Conservation (phyloP, 805 yeast species). For the Saccharomycopsis guyanensis region DNA sequence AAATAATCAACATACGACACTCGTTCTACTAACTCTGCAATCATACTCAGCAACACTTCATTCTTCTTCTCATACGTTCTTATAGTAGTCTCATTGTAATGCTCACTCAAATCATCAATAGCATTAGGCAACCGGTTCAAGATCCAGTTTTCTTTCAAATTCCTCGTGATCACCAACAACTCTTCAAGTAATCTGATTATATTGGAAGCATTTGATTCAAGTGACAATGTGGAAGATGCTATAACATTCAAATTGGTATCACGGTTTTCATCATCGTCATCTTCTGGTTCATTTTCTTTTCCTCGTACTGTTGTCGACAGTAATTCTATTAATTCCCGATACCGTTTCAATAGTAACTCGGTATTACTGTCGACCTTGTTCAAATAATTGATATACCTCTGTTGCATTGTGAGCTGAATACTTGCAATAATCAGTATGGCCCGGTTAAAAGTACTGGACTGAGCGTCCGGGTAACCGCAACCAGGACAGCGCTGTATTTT, state of each 20-base stretch:
- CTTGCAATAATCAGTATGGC: too few species aligned
- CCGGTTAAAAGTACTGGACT: too few species aligned
- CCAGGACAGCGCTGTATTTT: too few species aligned
- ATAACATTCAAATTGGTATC: constrained; percentile 13
- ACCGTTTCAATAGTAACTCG: constrained; percentile 17
- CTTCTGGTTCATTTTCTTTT: constrained; percentile 6
- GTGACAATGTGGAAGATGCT: constrained; percentile 17
- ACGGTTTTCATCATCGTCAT: background rate
- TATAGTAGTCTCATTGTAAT: constrained; percentile 16
- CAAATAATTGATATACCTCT: constrained; percentile 16
- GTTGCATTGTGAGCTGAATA: constrained; percentile 13
- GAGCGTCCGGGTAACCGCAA: too few species aligned
- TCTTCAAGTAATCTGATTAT: constrained; percentile 18
- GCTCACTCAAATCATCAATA: constrained; percentile 12
- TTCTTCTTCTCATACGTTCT: constrained; percentile 17
- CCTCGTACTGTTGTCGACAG: constrained; percentile 2
- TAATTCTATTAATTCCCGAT: constrained; percentile 9
- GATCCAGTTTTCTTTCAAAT: constrained; percentile 19
- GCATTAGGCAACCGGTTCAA: constrained; percentile 19
- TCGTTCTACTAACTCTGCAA: constrained; percentile 15
- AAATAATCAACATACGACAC: constrained; percentile 11
- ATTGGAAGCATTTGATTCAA: constrained; percentile 16
- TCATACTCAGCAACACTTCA: constrained; percentile 12
- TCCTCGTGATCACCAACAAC: constrained; percentile 15
- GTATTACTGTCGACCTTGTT: constrained; percentile 19